Evolutionary conservation across 2,329 filamentous ascomycete species (phyloP).

Genomic region (Sporothrix euskadiensis): DNA sequence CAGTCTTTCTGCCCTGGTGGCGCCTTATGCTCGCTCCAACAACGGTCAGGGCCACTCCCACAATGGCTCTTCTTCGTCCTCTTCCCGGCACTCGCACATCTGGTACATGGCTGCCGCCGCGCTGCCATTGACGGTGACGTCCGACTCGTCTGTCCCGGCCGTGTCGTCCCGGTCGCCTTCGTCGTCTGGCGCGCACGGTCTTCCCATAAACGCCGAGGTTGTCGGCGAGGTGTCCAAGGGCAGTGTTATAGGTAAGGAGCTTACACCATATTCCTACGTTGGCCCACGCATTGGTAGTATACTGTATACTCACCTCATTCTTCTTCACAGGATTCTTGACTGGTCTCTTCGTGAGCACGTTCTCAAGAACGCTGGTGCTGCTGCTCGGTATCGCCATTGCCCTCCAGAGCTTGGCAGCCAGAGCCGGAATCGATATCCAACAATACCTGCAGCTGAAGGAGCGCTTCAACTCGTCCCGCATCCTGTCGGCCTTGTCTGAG

Average conservation of each 20-base stretch:
- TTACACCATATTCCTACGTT: neutral
- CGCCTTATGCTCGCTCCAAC: neutral
- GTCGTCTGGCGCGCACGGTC: neutral
- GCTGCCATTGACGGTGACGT: constrained; percentile 20
- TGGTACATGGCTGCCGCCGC: constrained; percentile 28
- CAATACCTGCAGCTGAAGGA: constrained; percentile 44
- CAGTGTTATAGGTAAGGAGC: constrained; percentile 51
- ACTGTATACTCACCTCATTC: neutral
- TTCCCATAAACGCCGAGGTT: constrained; percentile 39
- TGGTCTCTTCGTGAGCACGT: constrained; percentile 66
- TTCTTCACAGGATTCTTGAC: constrained; percentile 55
- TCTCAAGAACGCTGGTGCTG: constrained; percentile 69
- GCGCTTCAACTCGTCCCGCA: constrained; percentile 42
- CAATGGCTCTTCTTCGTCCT: constrained; percentile 20
- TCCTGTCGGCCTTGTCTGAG: constrained; percentile 54
- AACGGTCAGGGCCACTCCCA: constrained; percentile 10
- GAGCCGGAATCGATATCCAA: constrained; percentile 46
- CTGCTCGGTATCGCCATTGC: constrained; percentile 65
- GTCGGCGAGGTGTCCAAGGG: constrained; percentile 56
- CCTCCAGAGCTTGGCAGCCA: constrained; percentile 46
- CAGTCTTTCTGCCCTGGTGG: neutral
- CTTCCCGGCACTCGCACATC: neutral
- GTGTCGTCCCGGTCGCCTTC: constrained; percentile 7
- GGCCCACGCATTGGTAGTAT: neutral
- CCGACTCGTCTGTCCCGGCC: neutral